These are phyloP conservation scores for Lumnitzera racemosa DNA, from an alignment of 345 rosid species.

Conservation along the genomic window DNA sequence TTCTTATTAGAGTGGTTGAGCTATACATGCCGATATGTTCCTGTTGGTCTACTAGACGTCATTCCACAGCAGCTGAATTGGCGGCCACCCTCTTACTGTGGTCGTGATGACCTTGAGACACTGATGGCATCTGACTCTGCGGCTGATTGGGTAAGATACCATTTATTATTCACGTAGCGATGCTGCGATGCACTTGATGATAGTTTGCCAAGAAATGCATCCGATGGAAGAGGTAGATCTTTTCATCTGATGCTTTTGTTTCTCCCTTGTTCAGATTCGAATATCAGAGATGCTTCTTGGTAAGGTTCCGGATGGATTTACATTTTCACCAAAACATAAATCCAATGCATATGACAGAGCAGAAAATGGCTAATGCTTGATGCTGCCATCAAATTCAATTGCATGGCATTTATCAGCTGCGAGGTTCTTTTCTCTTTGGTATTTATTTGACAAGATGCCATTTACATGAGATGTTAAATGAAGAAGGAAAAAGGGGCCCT, in stretches of 20 bases:
- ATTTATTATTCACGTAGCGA: not conserved
- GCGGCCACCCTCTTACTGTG: slow-evolving; percentile 87
- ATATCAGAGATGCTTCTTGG: slow-evolving; percentile 93
- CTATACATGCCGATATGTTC: slow-evolving; percentile 76
- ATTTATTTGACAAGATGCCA: too few relatives aligned
- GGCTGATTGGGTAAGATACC: slow-evolving; percentile 77
- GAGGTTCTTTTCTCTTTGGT: too few relatives aligned
- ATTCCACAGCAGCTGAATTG: slow-evolving; percentile 75
- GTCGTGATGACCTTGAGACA: slow-evolving; percentile 97
- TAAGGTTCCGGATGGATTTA: slow-evolving; percentile 81
- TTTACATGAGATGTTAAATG: too few relatives aligned
- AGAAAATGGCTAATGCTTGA: slow-evolving; percentile 62
- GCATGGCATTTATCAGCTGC: too few relatives aligned
- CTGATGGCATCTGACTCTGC: slow-evolving; percentile 93
- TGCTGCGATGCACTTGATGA: too few relatives aligned
- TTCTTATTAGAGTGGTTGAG: slow-evolving; percentile 94
- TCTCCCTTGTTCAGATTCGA: slow-evolving; percentile 40
- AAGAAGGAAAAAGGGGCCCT: too few relatives aligned
- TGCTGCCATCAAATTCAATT: too few relatives aligned
- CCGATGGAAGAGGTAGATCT: not conserved
- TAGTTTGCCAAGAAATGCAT: not conserved
- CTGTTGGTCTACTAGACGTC: slow-evolving; percentile 82
- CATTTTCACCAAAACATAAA: slow-evolving; percentile 92
- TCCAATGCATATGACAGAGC: slow-evolving; percentile 85
- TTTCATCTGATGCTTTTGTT: not conserved